A percentile compares a stretch with the other conserved stretches of the same genome.
Conservation (phyloP, 2,329 filamentous ascomycete species). For the Colletotrichum spinosum region DNA sequence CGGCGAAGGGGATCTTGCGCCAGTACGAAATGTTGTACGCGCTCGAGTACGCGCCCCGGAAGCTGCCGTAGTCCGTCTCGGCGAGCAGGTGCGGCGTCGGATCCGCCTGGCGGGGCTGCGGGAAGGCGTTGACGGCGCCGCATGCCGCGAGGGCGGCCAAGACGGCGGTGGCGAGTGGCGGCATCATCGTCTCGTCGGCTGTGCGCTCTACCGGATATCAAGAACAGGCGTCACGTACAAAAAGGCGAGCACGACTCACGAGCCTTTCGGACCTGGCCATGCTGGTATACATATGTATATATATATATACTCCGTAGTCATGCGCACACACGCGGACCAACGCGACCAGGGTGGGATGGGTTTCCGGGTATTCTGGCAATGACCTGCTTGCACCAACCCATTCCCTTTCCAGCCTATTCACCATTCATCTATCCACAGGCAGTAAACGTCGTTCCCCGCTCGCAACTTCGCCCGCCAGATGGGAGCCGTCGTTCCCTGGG, state of each 20-base stretch:
- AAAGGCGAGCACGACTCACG: too few species aligned
- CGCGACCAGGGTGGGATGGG: neutral
- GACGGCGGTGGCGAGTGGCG: slow-evolving; percentile 19
- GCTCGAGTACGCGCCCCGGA: slow-evolving; percentile 62
- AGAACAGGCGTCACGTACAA: too few species aligned
- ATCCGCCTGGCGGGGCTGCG: slow-evolving; percentile 14
- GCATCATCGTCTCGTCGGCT: slow-evolving; percentile 17
- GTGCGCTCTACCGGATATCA: too few species aligned
- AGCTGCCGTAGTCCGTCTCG: slow-evolving; percentile 60
- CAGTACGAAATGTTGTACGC: slow-evolving; percentile 69
- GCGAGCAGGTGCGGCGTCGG: slow-evolving; percentile 22
- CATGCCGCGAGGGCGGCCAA: slow-evolving; percentile 10
- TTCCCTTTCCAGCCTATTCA: neutral
- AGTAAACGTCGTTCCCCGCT: too few species aligned
- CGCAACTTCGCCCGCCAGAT: too few species aligned
- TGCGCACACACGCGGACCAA: too few species aligned
- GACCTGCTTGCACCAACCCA: neutral
- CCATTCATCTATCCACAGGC: too few species aligned
- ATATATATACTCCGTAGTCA: neutral
- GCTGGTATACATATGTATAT: neutral
- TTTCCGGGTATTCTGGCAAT: neutral
- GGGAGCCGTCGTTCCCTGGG: too few species aligned
- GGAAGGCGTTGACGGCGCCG: slow-evolving; percentile 12
- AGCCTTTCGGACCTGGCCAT: neutral
- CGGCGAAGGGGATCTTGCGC: slow-evolving; percentile 71